Evolutionary conservation across 495 filamentous ascomycete genomes (phyloP).

Genomic region (Alectoria sarmentosa): DNA sequence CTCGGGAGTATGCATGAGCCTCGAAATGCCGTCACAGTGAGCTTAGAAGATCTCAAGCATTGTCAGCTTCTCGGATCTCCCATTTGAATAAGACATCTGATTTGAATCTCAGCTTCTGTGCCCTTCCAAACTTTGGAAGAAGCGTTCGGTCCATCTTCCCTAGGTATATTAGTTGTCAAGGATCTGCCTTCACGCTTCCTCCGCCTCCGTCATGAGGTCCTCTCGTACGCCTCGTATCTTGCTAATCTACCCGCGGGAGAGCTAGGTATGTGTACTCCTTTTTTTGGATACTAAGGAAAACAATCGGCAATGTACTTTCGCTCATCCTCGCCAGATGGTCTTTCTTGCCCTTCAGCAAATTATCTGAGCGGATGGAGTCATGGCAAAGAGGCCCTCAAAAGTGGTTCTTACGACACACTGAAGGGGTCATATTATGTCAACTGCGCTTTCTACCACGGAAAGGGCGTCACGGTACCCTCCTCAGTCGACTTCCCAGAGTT

Average conservation of each 20-base stretch:
- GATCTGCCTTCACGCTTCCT: constrained; percentile 67
- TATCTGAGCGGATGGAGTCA: constrained; percentile 69
- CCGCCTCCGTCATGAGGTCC: constrained; percentile 58
- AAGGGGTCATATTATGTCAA: constrained; percentile 98
- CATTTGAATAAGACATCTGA: constrained; percentile 23
- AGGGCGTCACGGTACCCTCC: constrained; percentile 52
- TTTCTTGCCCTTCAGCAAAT: constrained; percentile 42
- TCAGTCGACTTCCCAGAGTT: constrained; percentile 57
- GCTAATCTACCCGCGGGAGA: constrained; percentile 69
- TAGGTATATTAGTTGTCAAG: constrained; percentile 89
- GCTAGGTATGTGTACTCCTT: constrained; percentile 50
- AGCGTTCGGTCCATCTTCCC: constrained; percentile 84
- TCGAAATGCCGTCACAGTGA: constrained; percentile 45
- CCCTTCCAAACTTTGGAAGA: constrained; percentile 66
- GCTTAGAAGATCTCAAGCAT: constrained; percentile 43
- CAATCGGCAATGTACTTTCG: neutral
- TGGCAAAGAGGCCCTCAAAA: constrained; percentile 76
- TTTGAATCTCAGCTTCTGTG: constrained; percentile 51
- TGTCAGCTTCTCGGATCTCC: constrained; percentile 25
- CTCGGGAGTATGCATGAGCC: neutral
- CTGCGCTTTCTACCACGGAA: constrained; percentile 82
- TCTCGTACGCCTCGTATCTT: constrained; percentile 84
- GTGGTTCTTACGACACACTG: constrained; percentile 79
- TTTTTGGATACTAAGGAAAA: neutral
- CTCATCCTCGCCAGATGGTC: constrained; percentile 33